Conservation (phyloP, 2,329 filamentous ascomycete genomes). For the Pseudopithomyces maydicus region DNA sequence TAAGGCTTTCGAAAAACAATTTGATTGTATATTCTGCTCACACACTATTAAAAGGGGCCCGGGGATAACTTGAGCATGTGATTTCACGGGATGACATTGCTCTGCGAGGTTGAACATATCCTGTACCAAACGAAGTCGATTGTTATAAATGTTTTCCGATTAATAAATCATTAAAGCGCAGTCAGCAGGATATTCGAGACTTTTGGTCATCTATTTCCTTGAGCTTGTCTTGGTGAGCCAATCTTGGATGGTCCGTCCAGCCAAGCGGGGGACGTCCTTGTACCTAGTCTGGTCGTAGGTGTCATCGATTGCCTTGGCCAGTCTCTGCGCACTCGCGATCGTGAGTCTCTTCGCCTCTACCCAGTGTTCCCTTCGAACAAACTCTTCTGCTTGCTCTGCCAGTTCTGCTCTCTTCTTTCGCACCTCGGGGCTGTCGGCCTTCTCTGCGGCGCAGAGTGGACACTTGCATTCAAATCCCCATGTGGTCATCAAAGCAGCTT, state of each 20-base stretch:
- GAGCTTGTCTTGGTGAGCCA: slow-evolving; percentile 28
- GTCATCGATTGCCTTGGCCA: slow-evolving; percentile 25
- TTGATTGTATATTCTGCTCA: too few species aligned
- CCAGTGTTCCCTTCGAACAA: slow-evolving; percentile 31
- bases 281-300: slow-evolving; percentile 31
- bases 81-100: too few species aligned
- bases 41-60: too few species aligned
- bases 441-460: slow-evolving; percentile 45
- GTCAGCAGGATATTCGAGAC: background rate
- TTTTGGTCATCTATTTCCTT: slow-evolving; percentile 1
- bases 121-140: too few species aligned
- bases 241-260: slow-evolving; percentile 17
- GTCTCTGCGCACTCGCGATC: slow-evolving; percentile 28
- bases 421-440: slow-evolving; percentile 23
- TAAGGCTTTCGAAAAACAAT: too few species aligned
- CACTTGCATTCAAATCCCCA: slow-evolving; percentile 53
- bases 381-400: slow-evolving; percentile 28
- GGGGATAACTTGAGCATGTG: too few species aligned
- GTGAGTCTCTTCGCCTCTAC: slow-evolving; percentile 31
- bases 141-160: too few species aligned
- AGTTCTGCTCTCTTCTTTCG: slow-evolving; percentile 30
- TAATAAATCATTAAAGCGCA: background rate
- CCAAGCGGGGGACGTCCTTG: slow-evolving; percentile 21
- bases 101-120: too few species aligned
- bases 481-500: slow-evolving; percentile 34